Conservation (phyloP, 805 yeast species). For the Teunomyces gatunensis region DNA sequence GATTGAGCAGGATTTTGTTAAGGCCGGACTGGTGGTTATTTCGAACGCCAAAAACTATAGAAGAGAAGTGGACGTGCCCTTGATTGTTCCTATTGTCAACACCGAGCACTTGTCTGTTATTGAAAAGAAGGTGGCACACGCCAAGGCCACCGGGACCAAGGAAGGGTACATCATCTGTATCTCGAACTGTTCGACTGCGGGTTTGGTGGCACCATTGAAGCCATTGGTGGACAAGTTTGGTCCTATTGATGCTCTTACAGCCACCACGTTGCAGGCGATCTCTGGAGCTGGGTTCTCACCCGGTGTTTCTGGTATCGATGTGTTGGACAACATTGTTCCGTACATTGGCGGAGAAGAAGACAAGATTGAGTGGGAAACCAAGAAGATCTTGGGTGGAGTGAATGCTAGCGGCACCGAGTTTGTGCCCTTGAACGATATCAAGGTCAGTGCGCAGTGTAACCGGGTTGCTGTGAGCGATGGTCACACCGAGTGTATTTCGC, state of each 20-base stretch:
- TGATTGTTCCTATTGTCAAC: constrained; percentile 93
- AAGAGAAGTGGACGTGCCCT: constrained; percentile 81
- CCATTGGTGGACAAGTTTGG: constrained; percentile 91
- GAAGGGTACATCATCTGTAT: constrained; percentile 91
- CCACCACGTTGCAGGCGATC: constrained; percentile 94
- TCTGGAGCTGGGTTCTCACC: constrained; percentile 99
- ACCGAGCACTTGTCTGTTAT: constrained; percentile 82
- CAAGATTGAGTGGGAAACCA: constrained; percentile 97
- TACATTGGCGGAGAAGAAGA: constrained; percentile 97
- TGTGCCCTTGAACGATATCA: constrained; percentile 64
- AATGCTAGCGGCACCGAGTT: constrained; percentile 53
- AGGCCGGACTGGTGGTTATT: constrained; percentile 76
- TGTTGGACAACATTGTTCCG: constrained; percentile 92
- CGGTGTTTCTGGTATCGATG: constrained; percentile 94
- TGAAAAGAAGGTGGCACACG: constrained; percentile 53
- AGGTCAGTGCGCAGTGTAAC: constrained; percentile 93
- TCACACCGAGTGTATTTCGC: constrained; percentile 91
- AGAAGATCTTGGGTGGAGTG: constrained; percentile 79
- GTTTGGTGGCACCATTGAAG: constrained; percentile 92
- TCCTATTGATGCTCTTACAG: constrained; percentile 80
- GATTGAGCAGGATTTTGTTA: constrained; percentile 81
- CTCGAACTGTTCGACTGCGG: constrained; percentile 98
- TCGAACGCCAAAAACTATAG: constrained; percentile 97
- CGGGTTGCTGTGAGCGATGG: constrained; percentile 97
- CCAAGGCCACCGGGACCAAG: constrained; percentile 54